Conservation (phyloP, 805 yeast species). For the Hanseniaspora valbyensis region DNA sequence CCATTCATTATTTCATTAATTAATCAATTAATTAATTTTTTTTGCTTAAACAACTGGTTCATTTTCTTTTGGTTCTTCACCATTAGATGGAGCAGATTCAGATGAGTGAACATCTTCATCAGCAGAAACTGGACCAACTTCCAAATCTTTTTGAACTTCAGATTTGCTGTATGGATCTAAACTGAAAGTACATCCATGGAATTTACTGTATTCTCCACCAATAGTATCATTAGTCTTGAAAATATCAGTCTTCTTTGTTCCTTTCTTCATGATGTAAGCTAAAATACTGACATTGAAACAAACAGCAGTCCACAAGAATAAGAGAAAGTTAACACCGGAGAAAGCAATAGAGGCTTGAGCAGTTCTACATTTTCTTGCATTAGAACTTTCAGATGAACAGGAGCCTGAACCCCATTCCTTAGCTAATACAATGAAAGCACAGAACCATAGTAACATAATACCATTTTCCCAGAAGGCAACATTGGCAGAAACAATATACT, state of each 20-base stretch:
- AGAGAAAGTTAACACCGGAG: slow-evolving; percentile 24
- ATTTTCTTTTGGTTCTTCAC: neutral
- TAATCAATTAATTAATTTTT: neutral
- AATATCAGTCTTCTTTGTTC: neutral
- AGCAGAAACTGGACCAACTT: neutral
- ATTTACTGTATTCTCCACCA: neutral
- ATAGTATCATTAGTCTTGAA: neutral
- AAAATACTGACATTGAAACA: neutral
- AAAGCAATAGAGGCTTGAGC: slow-evolving; percentile 29
- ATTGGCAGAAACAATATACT: slow-evolving; percentile 23
- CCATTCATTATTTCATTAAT: too few relatives aligned
- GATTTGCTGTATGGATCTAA: neutral
- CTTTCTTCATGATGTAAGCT: neutral
- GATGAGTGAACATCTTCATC: neutral
- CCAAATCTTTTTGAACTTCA: neutral
- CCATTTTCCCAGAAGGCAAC: slow-evolving; percentile 24
- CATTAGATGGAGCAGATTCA: neutral
- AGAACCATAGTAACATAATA: slow-evolving; percentile 27
- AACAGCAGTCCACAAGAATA: slow-evolving; percentile 19
- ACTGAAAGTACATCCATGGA: neutral
- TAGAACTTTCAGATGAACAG: slow-evolving; percentile 22
- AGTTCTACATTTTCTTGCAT: slow-evolving; percentile 23
- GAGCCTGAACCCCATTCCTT: slow-evolving; percentile 25
- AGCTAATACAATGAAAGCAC: slow-evolving; percentile 29
- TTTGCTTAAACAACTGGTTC: neutral